These are phyloP conservation scores for Yamadazyma conglobata DNA, from an alignment of 1,139 yeast genomes.

Conservation along the genomic window DNA sequence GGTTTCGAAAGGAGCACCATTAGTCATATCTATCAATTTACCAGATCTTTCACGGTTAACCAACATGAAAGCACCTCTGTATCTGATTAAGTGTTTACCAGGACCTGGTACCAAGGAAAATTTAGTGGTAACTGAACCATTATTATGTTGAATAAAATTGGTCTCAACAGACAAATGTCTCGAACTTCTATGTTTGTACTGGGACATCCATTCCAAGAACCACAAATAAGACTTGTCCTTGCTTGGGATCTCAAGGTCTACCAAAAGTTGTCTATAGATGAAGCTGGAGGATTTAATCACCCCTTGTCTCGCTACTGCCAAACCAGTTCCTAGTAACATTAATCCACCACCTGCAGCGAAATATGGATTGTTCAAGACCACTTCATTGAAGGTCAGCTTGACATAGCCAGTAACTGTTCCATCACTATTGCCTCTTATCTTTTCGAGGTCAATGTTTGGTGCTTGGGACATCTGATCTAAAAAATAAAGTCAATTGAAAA, in stretches of 20 bases:
- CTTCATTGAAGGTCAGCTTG: constrained; percentile 44
- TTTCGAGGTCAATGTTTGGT: constrained; percentile 30
- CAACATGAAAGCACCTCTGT: constrained; percentile 84
- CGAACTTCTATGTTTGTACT: constrained; percentile 65
- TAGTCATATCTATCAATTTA: constrained; percentile 80
- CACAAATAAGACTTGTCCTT: constrained; percentile 92
- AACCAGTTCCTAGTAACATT: constrained; percentile 86
- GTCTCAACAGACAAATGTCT: constrained; percentile 92
- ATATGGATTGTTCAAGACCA: constrained; percentile 75
- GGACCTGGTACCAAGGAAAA: constrained; percentile 98
- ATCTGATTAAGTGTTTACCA: constrained; percentile 83
- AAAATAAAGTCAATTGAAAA: neutral
- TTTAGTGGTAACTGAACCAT: constrained; percentile 84
- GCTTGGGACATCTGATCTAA: constrained; percentile 9
- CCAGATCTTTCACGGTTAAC: constrained; percentile 91
- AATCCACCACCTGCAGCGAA: constrained; percentile 98
- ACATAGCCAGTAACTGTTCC: constrained; percentile 37
- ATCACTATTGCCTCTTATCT: constrained; percentile 34
- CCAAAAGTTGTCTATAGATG: constrained; percentile 77
- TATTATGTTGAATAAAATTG: constrained; percentile 81
- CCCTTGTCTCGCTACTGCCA: constrained; percentile 77
- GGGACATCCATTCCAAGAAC: constrained; percentile 97
- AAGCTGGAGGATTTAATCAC: constrained; percentile 61
- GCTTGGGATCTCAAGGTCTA: constrained; percentile 89
- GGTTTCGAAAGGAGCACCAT: constrained; percentile 94